phyloP scores from a whole-genome alignment of 2,329 filamentous ascomycete species.

The Zymoseptoria passerinii region DNA sequence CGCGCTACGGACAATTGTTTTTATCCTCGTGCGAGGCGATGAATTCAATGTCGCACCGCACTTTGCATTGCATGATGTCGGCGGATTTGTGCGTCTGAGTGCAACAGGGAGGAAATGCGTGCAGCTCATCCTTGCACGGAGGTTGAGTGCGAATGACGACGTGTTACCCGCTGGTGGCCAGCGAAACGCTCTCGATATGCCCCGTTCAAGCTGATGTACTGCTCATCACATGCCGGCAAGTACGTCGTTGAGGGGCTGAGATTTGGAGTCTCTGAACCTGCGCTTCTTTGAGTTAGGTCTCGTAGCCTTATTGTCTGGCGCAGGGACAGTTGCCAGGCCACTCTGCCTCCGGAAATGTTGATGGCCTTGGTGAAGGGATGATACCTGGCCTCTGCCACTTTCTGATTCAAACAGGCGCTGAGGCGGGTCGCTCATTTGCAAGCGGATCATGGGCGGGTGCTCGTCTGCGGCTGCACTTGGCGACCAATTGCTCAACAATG shows the following conservation, averaged over 20 bases:
- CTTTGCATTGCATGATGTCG: not conserved
- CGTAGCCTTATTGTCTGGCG: not conserved
- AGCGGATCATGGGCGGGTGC: not conserved
- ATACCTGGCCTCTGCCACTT: not conserved
- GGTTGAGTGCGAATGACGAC: not conserved
- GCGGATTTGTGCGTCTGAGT: not conserved
- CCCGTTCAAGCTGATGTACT: not conserved
- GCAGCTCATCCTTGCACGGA: not conserved
- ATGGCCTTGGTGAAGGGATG: not conserved
- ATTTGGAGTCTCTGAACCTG: not conserved
- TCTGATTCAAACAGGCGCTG: not conserved
- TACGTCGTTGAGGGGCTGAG: not conserved
- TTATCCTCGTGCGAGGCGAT: not conserved
- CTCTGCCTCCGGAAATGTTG: not conserved
- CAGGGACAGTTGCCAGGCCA: not conserved
- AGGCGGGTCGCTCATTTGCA: not conserved
- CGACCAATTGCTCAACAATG: not conserved
- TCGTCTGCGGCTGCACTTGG: not conserved
- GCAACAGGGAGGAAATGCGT: not conserved
- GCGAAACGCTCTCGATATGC: not conserved
- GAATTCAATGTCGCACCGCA: not conserved
- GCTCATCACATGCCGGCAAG: not conserved
- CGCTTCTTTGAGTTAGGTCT: not conserved
- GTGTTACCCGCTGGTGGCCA: not conserved
- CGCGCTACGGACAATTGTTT: not conserved